Conservation (phyloP, 2,329 filamentous ascomycete species). For the Clonostachys sp. region DNA sequence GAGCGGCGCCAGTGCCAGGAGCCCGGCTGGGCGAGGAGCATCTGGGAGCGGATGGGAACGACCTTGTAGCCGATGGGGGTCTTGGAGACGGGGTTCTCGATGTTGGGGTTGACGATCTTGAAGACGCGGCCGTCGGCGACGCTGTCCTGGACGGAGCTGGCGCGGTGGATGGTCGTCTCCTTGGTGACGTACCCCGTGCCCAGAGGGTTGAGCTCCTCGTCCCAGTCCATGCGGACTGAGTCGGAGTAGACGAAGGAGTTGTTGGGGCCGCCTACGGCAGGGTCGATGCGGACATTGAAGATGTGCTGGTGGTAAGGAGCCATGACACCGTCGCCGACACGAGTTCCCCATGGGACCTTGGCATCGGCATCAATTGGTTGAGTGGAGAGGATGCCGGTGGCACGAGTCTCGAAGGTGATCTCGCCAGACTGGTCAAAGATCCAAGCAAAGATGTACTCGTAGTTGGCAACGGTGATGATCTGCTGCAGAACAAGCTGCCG, state of each 20-base stretch:
- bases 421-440: conserved; percentile 58
- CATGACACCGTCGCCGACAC: conserved; percentile 58
- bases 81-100: conserved; percentile 28
- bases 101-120: conserved; percentile 37
- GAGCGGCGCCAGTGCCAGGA: conserved; percentile 7
- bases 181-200: conserved; percentile 35
- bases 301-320: conserved; percentile 70
- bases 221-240: conserved; percentile 4
- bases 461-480: conserved; percentile 56
- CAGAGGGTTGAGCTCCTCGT: conserved; percentile 41
- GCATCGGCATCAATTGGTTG: conserved; percentile 54
- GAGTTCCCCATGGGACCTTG: conserved; percentile 49
- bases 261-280: conserved; percentile 49
- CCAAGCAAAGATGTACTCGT: conserved; percentile 24
- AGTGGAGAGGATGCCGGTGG: conserved; percentile 61
- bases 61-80: conserved; percentile 37
- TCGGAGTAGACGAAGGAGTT: conserved; percentile 24
- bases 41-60: conserved; percentile 35
- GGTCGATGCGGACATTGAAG: conserved; percentile 61
- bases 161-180: conserved; percentile 31
- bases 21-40: conserved; percentile 12
- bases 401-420: conserved; percentile 56
- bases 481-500: conserved; percentile 63
- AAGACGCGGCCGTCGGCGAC: conserved; percentile 35
- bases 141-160: conserved; percentile 39